A percentile compares a stretch with the other conserved stretches of the same genome.
phyloP scores from a whole-genome alignment of 352 stramenopile species.

The Phytophthora agathidicida region DNA sequence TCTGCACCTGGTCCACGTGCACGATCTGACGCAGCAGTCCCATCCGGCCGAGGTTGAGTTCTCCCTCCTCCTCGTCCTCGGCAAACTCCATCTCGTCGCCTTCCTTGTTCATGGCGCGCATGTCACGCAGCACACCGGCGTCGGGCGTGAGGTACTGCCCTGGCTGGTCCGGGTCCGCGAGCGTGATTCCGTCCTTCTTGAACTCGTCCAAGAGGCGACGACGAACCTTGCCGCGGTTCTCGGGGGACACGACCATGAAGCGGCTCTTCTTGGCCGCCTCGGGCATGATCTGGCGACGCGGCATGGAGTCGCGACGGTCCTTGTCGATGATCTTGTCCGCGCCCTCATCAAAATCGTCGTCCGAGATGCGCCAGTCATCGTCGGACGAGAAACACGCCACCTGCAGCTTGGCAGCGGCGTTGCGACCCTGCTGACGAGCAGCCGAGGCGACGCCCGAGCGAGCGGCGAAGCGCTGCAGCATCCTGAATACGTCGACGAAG shows the following conservation, averaged over 20 bases:
- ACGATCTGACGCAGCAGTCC: slow-evolving; percentile 82
- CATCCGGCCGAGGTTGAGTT: slow-evolving; percentile 72
- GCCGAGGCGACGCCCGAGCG: slow-evolving; percentile 40
- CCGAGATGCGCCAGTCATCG: slow-evolving; percentile 49
- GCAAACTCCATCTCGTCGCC: slow-evolving; percentile 75
- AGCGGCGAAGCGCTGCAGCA: slow-evolving; percentile 71
- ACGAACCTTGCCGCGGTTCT: slow-evolving; percentile 81
- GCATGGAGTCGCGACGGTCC: slow-evolving; percentile 56
- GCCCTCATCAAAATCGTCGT: slow-evolving; percentile 73
- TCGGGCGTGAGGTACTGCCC: slow-evolving; percentile 64
- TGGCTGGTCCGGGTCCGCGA: slow-evolving; percentile 57
- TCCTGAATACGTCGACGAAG: slow-evolving; percentile 23
- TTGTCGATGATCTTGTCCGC: slow-evolving; percentile 78
- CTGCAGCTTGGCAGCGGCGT: slow-evolving; percentile 37
- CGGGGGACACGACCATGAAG: slow-evolving; percentile 72
- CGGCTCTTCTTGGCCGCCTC: slow-evolving; percentile 77
- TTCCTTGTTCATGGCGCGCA: slow-evolving; percentile 76
- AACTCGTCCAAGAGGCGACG: slow-evolving; percentile 82
- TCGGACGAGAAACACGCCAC: slow-evolving; percentile 55
- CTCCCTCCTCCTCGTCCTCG: slow-evolving; percentile 61
- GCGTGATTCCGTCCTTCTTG: slow-evolving; percentile 71
- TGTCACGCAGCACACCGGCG: slow-evolving; percentile 59
- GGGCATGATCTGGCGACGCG: slow-evolving; percentile 75
- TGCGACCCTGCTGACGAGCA: slow-evolving; percentile 33
- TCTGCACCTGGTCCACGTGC: slow-evolving; percentile 86